Percentiles rank a stretch among this genome's conserved stretches.
phyloP scores from a whole-genome alignment of 306 rosid species.

The Vicia villosa region DNA sequence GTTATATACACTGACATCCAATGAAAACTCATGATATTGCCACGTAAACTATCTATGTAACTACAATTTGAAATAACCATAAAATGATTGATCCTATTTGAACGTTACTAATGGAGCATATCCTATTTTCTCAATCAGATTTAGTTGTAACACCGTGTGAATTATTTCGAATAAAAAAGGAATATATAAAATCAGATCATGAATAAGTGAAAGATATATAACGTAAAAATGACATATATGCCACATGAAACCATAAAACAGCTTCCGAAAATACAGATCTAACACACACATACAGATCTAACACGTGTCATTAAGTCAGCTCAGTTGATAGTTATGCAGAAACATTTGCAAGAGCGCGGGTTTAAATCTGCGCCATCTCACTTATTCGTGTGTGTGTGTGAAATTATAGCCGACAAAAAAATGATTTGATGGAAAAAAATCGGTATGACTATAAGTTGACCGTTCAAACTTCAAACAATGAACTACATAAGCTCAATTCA shows the following conservation, averaged over 20 bases:
- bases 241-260: not conserved
- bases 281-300: conserved; percentile 25
- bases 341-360: too few relatives aligned
- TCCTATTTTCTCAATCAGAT: not conserved
- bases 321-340: too few relatives aligned
- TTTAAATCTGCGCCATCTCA: too few relatives aligned
- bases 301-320: too few relatives aligned
- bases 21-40: not conserved
- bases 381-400: too few relatives aligned
- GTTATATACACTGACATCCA: not conserved
- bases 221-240: not conserved
- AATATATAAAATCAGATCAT: not conserved
- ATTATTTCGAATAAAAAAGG: not conserved
- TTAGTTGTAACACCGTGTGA: not conserved
- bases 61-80: not conserved
- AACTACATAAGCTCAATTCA: not conserved
- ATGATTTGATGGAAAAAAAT: conserved; percentile 8
- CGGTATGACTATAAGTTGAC: conserved; percentile 34
- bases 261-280: conserved; percentile 46
- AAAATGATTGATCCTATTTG: not conserved
- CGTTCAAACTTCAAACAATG: conserved; percentile 31
- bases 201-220: conserved; percentile 12
- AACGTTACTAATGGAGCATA: not conserved
- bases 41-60: not conserved
- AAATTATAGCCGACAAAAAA: too few relatives aligned